Evolutionary conservation across 2,329 filamentous ascomycete genomes (phyloP).

Genomic region (Pseudogymnoascus sp.): DNA sequence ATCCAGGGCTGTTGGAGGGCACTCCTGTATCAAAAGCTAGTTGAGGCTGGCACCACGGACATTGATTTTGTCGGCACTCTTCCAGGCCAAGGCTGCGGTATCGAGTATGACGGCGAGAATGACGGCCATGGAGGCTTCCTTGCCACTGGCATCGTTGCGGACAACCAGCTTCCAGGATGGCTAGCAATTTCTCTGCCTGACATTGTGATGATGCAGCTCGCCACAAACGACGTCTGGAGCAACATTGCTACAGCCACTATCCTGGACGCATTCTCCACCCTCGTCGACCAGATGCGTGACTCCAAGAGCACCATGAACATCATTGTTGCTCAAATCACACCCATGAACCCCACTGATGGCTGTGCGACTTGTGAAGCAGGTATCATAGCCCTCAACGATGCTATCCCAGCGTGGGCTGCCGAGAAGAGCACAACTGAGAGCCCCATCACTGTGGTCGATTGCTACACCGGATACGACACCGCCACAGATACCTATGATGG

Average conservation of each 20-base stretch:
- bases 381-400: constrained; percentile 23
- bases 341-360: constrained; percentile 25
- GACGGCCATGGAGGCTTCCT: constrained; percentile 38
- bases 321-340: constrained; percentile 31
- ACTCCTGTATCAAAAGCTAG: constrained; percentile 29
- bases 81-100: constrained; percentile 30
- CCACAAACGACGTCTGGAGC: constrained; percentile 37
- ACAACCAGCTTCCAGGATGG: constrained; percentile 35
- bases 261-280: constrained; percentile 31
- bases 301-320: constrained; percentile 35
- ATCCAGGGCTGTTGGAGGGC: constrained; percentile 29
- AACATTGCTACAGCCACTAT: constrained; percentile 30
- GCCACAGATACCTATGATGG: constrained; percentile 28
- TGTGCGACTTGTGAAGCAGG: constrained; percentile 24
- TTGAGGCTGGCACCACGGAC: constrained; percentile 27
- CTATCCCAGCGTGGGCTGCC: constrained; percentile 28
- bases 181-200: constrained; percentile 33
- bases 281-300: constrained; percentile 37
- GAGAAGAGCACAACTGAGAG: constrained; percentile 23
- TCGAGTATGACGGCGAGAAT: constrained; percentile 37
- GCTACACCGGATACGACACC: constrained; percentile 30
- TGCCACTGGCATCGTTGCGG: constrained; percentile 33
- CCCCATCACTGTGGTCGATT: constrained; percentile 31
- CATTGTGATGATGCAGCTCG: constrained; percentile 40
- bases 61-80: constrained; percentile 32